phyloP scores from a whole-genome alignment of 1,139 yeast genomes.

The Zygoascus hellenicus region DNA sequence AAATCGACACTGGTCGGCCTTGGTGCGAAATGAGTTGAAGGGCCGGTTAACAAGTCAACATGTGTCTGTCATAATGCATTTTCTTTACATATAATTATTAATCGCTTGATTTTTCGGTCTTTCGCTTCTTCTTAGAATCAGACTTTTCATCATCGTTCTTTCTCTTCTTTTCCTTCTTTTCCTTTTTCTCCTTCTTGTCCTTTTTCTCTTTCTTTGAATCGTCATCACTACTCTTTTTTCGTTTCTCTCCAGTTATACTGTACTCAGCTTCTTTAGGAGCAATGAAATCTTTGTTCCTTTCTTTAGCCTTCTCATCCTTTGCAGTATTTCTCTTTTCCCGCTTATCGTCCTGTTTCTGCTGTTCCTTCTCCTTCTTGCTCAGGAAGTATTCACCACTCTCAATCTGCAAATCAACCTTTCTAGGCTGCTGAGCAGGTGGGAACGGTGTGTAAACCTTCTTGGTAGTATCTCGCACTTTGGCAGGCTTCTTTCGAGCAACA shows the following conservation, averaged over 20 bases:
- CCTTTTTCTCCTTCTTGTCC: slow-evolving; percentile 7
- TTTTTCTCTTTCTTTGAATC: slow-evolving; percentile 21
- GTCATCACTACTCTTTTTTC: slow-evolving; percentile 29
- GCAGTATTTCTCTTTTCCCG: slow-evolving; percentile 70
- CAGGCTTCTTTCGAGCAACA: slow-evolving; percentile 89
- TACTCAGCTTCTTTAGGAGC: slow-evolving; percentile 78
- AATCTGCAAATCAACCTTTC: slow-evolving; percentile 95
- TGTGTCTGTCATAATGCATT: not conserved
- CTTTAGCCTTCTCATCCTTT: slow-evolving; percentile 58
- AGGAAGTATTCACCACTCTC: slow-evolving; percentile 98
- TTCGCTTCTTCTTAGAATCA: not conserved
- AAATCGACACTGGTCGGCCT: slow-evolving; percentile 40
- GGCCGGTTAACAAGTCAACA: not conserved
- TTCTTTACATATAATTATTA: not conserved
- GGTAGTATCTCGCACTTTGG: slow-evolving; percentile 47
- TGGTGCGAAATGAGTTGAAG: slow-evolving; percentile 33
- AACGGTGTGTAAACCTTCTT: slow-evolving; percentile 93
- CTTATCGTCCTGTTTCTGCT: slow-evolving; percentile 68
- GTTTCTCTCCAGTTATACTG: slow-evolving; percentile 22
- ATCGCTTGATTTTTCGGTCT: not conserved
- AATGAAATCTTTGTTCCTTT: slow-evolving; percentile 69
- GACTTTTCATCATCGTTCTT: slow-evolving; percentile 2
- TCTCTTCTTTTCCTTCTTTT: slow-evolving; percentile 10
- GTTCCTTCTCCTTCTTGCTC: slow-evolving; percentile 74
- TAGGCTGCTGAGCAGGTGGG: slow-evolving; percentile 97